Evolutionary conservation across 306 rosid genomes (phyloP).

Genomic region (Begonia fuchsioides): DNA sequence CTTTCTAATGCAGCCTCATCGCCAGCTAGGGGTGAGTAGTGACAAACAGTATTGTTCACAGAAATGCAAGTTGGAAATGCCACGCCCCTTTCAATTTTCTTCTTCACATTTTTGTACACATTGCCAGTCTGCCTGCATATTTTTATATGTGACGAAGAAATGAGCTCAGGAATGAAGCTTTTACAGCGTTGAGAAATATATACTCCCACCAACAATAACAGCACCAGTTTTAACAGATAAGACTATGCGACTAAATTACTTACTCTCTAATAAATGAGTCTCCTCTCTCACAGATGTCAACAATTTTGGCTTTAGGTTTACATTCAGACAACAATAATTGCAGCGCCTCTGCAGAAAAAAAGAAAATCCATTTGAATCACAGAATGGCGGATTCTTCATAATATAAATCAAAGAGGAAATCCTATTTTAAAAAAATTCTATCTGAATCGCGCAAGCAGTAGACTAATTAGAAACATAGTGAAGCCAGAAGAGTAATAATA

Average conservation of each 20-base stretch:
- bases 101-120: conserved; percentile 66
- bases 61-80: conserved; percentile 92
- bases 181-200: too few relatives aligned
- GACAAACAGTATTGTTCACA: conserved; percentile 75
- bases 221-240: background rate
- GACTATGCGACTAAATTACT: conserved; percentile 11
- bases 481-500: conserved; percentile 3
- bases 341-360: conserved; percentile 60
- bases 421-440: too few relatives aligned
- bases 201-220: background rate
- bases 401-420: too few relatives aligned
- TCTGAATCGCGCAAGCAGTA: background rate
- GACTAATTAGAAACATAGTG: background rate
- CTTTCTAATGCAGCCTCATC: conserved; percentile 72
- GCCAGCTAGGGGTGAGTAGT: conserved; percentile 86
- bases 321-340: conserved; percentile 56
- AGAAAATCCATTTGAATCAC: background rate
- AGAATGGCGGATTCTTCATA: too few relatives aligned
- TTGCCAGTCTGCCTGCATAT: conserved; percentile 57
- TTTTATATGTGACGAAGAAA: too few relatives aligned
- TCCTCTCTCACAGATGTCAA: conserved; percentile 76
- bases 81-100: conserved; percentile 87
- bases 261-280: conserved; percentile 80
- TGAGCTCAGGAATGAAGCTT: too few relatives aligned
- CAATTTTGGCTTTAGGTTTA: conserved; percentile 76